phyloP scores from a whole-genome alignment of 2,329 filamentous ascomycete species.

The Apiospora kogelbergensis region DNA sequence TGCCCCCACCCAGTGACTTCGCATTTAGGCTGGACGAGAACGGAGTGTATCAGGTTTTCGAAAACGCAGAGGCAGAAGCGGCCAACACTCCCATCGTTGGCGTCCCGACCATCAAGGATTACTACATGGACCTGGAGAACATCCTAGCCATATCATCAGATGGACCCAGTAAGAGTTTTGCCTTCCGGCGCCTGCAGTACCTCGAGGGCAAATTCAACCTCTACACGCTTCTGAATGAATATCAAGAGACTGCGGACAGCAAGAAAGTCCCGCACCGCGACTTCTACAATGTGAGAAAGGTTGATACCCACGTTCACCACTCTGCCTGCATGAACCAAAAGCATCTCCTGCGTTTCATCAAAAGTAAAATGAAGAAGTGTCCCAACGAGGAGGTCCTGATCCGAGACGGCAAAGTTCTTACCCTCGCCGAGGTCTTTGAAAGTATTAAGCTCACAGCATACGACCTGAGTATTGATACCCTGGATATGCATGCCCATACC shows the following conservation, averaged over 20 bases:
- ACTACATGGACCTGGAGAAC: constrained; percentile 90
- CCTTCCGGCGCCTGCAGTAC: constrained; percentile 91
- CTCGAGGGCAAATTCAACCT: constrained; percentile 97
- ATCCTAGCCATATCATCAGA: constrained; percentile 90
- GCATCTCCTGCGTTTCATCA: constrained; percentile 96
- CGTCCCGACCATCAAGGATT: constrained; percentile 92
- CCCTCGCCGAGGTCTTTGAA: constrained; percentile 89
- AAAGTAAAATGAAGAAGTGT: constrained; percentile 99
- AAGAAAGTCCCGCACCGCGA: constrained; percentile 97
- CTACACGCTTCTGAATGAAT: constrained; percentile 90
- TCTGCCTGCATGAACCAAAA: constrained; percentile 99
- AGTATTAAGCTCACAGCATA: constrained; percentile 98
- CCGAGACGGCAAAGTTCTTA: constrained; percentile 89
- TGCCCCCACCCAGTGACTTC: constrained; percentile 71
- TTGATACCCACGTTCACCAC: constrained; percentile 98
- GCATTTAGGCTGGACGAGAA: constrained; percentile 77
- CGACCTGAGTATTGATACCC: constrained; percentile 94
- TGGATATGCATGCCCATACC: constrained; percentile 99
- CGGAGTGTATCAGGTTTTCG: constrained; percentile 91
- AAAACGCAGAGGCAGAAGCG: constrained; percentile 62
- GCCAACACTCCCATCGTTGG: constrained; percentile 69
- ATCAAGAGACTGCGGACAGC: constrained; percentile 96
- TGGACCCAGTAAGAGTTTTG: constrained; percentile 94
- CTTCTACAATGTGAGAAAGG: constrained; percentile 98
- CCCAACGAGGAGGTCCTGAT: constrained; percentile 92